A percentile compares a stretch with the other conserved stretches of the same genome.
Evolutionary conservation across 2,329 filamentous ascomycete species (phyloP).

Genomic region (Colletotrichum tropicale): DNA sequence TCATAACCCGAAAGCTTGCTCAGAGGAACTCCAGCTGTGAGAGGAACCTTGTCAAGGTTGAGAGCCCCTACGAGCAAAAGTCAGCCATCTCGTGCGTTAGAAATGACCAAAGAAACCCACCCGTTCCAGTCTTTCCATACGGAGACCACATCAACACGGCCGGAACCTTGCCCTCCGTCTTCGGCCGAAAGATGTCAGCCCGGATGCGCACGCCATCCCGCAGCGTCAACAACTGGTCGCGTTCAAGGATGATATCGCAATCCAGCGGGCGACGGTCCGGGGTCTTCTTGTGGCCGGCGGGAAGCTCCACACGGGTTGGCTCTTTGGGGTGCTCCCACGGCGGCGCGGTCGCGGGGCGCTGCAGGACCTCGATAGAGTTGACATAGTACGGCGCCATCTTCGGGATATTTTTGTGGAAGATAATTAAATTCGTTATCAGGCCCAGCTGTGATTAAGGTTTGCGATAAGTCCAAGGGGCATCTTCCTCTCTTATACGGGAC

Average conservation of each 20-base stretch:
- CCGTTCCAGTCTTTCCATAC: background rate
- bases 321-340: background rate
- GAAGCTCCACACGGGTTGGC: background rate
- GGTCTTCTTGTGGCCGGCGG: background rate
- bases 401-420: background rate
- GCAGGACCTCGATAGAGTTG: background rate
- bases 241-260: background rate
- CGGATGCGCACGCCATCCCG: background rate
- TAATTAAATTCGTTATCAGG: background rate
- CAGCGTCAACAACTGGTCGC: background rate
- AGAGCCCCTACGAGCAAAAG: background rate
- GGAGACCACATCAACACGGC: constrained; percentile 6
- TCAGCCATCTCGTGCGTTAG: accelerated
- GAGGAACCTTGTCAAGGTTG: background rate
- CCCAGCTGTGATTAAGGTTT: background rate
- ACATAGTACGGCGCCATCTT: background rate
- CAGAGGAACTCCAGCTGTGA: background rate
- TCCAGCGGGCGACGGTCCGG: background rate
- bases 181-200: background rate
- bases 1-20: background rate
- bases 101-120: background rate
- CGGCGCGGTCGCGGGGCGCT: background rate
- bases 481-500: background rate
- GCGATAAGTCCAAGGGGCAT: background rate
- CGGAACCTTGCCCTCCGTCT: background rate